These are phyloP conservation scores for Pythium rhizo-oryzae DNA, from an alignment of 352 stramenopile genomes.

Conservation along the genomic window DNA sequence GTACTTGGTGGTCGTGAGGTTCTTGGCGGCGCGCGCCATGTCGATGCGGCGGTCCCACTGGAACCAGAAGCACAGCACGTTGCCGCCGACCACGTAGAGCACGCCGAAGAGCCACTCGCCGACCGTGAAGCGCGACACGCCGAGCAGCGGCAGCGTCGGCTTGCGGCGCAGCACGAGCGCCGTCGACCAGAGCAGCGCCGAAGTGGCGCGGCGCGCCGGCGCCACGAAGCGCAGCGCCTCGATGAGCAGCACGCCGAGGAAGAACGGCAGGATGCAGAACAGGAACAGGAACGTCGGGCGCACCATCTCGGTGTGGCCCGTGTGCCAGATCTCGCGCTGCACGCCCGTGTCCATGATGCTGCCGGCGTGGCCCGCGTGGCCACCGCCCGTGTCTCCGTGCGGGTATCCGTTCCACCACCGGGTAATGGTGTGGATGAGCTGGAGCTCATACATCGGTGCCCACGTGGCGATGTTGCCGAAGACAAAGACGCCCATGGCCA, in stretches of 20 bases:
- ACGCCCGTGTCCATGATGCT: constrained; percentile 52
- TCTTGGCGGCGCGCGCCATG: constrained; percentile 21
- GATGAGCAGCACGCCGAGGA: constrained; percentile 55
- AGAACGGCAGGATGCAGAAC: constrained; percentile 65
- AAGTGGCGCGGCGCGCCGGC: constrained; percentile 39
- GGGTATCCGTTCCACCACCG: constrained; percentile 68
- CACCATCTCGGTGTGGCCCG: constrained; percentile 70
- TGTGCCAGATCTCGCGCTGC: constrained; percentile 53
- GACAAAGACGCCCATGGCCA: constrained; percentile 38
- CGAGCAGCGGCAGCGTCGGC: constrained; percentile 38
- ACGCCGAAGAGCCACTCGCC: constrained; percentile 58
- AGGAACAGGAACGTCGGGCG: constrained; percentile 68
- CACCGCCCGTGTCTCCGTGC: constrained; percentile 19
- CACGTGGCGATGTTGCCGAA: constrained; percentile 68
- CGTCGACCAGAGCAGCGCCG: constrained; percentile 38
- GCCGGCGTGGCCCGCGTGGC: constrained; percentile 38
- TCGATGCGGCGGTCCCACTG: constrained; percentile 46
- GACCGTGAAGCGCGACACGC: constrained; percentile 47
- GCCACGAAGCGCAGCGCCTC: constrained; percentile 51
- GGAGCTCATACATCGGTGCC: constrained; percentile 53
- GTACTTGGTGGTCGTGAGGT: constrained; percentile 55
- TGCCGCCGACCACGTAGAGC: constrained; percentile 50
- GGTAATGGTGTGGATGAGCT: constrained; percentile 56
- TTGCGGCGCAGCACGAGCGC: constrained; percentile 58
- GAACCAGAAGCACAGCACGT: constrained; percentile 61